These are phyloP conservation scores for Amborella trichopoda DNA, from an alignment of 164 flowering plant genomes.

Conservation along the genomic window DNA sequence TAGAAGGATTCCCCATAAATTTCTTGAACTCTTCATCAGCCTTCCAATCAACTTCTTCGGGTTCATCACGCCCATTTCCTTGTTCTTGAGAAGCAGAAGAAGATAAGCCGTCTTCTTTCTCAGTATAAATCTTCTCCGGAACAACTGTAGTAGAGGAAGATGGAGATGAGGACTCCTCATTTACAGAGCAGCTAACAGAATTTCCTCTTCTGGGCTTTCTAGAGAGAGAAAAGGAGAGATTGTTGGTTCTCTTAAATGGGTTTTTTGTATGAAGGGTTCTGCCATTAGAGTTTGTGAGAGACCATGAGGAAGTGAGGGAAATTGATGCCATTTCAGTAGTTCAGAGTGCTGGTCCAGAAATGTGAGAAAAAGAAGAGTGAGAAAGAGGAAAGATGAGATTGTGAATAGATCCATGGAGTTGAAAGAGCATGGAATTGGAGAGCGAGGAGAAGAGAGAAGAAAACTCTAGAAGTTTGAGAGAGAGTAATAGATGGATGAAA, in stretches of 20 bases:
- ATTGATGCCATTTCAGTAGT: no score
- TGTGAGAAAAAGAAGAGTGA: no score
- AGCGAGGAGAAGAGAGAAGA: no score
- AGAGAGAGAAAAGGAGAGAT: neutral
- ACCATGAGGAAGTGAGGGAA: neutral
- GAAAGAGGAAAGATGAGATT: no score
- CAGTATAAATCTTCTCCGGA: neutral
- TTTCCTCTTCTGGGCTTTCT: neutral
- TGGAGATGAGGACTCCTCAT: constrained; percentile 2
- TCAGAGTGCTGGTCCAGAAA: no score
- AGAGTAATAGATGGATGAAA: no score
- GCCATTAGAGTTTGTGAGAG: neutral
- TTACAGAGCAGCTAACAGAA: neutral
- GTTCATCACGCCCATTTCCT: constrained; percentile 10
- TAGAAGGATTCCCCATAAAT: constrained; percentile 95
- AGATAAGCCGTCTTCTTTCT: neutral
- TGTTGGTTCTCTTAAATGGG: neutral
- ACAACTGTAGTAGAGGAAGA: constrained; percentile 3
- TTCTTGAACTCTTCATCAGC: constrained; percentile 88
- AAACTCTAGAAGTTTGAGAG: no score
- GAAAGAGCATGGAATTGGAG: no score
- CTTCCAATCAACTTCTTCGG: constrained; percentile 86
- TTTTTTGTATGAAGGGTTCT: constrained; percentile 1
- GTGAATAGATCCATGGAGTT: no score
- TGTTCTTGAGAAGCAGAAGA: neutral